Evolutionary conservation across 305 asterid species (phyloP).

Genomic region (Solanum chacoense): DNA sequence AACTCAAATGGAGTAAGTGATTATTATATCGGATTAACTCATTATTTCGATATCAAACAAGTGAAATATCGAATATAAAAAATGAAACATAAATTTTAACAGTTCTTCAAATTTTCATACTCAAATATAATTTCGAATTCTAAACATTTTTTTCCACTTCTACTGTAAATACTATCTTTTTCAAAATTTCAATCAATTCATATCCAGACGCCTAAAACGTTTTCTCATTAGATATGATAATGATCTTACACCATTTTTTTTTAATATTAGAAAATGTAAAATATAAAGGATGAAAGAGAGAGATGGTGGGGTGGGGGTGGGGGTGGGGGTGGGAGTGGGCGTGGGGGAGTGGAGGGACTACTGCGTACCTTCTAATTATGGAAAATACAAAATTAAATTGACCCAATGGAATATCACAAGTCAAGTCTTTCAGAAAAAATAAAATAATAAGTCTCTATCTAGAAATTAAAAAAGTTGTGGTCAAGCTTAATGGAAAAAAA

Average conservation of each 20-base stretch:
- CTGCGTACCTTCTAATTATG: neutral
- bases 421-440: neutral
- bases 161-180: neutral
- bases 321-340: neutral
- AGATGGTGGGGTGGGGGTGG: neutral
- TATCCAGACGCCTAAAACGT: neutral
- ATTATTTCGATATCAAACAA: neutral
- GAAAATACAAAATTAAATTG: neutral
- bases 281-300: neutral
- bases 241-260: neutral
- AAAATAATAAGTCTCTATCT: neutral
- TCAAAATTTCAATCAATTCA: neutral
- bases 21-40: neutral
- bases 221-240: neutral
- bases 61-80: neutral
- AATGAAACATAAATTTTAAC: neutral
- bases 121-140: neutral
- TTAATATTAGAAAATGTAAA: neutral
- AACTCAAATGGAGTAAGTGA: neutral
- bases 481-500: neutral
- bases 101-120: neutral
- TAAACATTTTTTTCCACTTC: neutral
- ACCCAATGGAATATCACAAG: neutral
- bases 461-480: neutral
- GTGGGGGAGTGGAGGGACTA: too few species aligned